phyloP scores from a whole-genome alignment of 495 filamentous ascomycete genomes.

The Penicillium alfredii region DNA sequence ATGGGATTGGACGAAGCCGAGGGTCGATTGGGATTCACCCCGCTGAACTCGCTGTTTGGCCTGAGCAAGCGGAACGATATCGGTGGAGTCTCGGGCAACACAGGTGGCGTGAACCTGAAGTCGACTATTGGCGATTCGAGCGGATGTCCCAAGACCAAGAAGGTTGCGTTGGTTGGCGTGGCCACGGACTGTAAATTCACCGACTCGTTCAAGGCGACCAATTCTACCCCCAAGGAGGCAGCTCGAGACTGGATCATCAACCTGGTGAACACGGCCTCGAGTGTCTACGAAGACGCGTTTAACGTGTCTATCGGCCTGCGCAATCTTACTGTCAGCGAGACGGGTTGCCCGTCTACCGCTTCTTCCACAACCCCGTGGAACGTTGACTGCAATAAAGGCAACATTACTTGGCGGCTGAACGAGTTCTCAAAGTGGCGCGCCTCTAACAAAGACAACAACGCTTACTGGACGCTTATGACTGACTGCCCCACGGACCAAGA shows the following conservation, averaged over 20 bases:
- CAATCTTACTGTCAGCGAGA: conserved; percentile 70
- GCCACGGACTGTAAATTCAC: conserved; percentile 91
- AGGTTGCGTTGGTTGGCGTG: conserved; percentile 86
- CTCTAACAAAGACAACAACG: conserved; percentile 64
- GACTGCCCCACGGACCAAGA: conserved; percentile 79
- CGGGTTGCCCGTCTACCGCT: conserved; percentile 60
- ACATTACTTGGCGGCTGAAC: conserved; percentile 76
- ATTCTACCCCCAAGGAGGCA: conserved; percentile 36
- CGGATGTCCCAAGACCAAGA: conserved; percentile 82
- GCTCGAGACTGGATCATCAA: conserved; percentile 69
- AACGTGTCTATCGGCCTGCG: conserved; percentile 87
- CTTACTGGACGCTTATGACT: conserved; percentile 90
- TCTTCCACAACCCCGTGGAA: conserved; percentile 74
- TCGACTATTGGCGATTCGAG: conserved; percentile 71
- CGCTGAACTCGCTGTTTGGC: conserved; percentile 52
- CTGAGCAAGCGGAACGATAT: conserved; percentile 47
- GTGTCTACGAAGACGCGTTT: conserved; percentile 81
- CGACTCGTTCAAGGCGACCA: conserved; percentile 51
- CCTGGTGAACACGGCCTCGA: conserved; percentile 80
- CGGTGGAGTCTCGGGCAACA: conserved; percentile 58
- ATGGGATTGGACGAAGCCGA: conserved; percentile 34
- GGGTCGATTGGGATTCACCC: conserved; percentile 46
- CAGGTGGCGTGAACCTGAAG: conserved; percentile 75
- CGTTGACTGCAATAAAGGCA: conserved; percentile 54
- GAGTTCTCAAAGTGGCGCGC: conserved; percentile 87